Evolutionary conservation across 2,329 filamentous ascomycete genomes (phyloP), one percentile per base, ranked within the genome.

Genomic region (Fusarium camptoceras): DNA sequence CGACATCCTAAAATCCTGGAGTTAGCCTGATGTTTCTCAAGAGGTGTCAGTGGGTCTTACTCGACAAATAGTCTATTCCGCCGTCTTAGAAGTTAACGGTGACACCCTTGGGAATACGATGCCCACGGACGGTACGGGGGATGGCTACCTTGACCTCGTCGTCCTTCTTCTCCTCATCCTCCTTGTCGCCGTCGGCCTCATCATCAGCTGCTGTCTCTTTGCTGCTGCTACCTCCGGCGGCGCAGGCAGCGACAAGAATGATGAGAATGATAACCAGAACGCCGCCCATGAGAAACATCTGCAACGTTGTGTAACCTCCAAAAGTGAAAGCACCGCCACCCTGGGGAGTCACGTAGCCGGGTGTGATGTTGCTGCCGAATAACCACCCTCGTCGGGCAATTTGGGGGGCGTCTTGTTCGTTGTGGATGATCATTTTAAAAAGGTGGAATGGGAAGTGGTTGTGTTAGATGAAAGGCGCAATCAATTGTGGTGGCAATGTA

Each of bases 401-500:
- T 37, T 11, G 11, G 18, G 34, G 34, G 18, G 34, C 10, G 10
- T 37, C 34, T 37, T 37, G 34, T 37, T 37, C 34, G 34, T 37
- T n/a, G 10, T 18, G 18, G 18, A 37, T 37, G 34, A 37, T n/a
- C 34, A 37, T 37, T 11, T 37, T 3, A n/a, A 10, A n/a, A n/a
- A 12, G 34, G 6, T n/a, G 18, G n/a, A 18, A n/a, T n/a, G 34
- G 0, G 18, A 10, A 37, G 18, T 12, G 6, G 11, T 5, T 37
- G 18, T n/a, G 6, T n/a, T 18, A 11, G 10, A 37, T 4, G 2
- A 4, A 12, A 10, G 34, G 6, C 1, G 18, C 1, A 10, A 18
- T 37, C 34, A 12, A 18, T n/a, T n/a, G 34, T 37, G 34, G 34
- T 37, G 34, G 1, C 4, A 7, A 11, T 37, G 3, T 12, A 18